Base-by-base conservation (phyloP, 1,284 basidiomycete species). In the Uromyces viciae-fabae region DNA sequence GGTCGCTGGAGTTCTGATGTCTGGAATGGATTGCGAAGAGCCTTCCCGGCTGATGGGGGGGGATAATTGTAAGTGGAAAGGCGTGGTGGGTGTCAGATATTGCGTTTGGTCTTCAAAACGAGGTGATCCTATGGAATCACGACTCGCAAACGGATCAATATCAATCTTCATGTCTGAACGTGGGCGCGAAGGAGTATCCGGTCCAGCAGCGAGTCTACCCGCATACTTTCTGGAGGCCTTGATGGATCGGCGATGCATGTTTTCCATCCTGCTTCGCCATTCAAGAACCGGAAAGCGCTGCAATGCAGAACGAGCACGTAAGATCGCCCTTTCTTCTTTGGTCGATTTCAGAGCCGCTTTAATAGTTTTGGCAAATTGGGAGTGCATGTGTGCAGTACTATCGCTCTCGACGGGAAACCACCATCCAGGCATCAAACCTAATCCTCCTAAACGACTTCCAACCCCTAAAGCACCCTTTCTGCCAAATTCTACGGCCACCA, bases 361-460 rank as follows among this genome's bases (percentile, higher is more conserved):
- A 88, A 96, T 91, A 17, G 94, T 95, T 87, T 95, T 95, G 28
- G 92, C 92, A 83, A 95, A 87, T 86, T 96, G 94, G n/a, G 94
- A 95, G 84, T 95, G 88, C 93, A 96, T 94, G 87, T 96, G 94
- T 62, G 91, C 91, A 8, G 94, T 94, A 46, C 94, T 92, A 82
- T 88, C 93, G 0, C 93, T 94, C 87, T 96, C 94, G 66, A 96
- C 94, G 9, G 79, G 79, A 66, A 81, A 81, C 79, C 79, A 81
- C 94, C 94, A 95, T 88, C 94, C 94, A 85, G 94, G 94, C 94
- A 96, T 96, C 83, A 96, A 88, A 88, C 94, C 94, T 64, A 96
- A 89, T 89, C 94, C 94, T 86, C 94, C 94, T 40, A 95, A 89
- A 85, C 94, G 92, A 88, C 92, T 91, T 84, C 94, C 94, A 83